A percentile compares a stretch with the other conserved stretches of the same genome.
Evolutionary conservation across 495 filamentous ascomycete species (phyloP).

Genomic region (Pyrenopolyporus hunteri): DNA sequence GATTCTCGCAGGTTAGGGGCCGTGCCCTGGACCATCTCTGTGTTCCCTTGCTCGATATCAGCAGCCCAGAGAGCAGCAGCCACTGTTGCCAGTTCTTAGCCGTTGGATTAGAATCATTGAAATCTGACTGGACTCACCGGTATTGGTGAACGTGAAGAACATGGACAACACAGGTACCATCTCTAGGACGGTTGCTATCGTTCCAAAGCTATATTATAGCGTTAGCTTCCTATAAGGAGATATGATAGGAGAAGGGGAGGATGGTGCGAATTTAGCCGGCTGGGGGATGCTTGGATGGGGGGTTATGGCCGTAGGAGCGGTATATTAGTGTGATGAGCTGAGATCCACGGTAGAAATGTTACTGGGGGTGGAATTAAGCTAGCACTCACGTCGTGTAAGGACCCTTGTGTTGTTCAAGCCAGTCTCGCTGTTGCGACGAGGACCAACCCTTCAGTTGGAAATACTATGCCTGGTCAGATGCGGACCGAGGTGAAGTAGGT

Average conservation of each 20-base stretch:
- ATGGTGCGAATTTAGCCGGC: no score
- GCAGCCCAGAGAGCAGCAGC: slow-evolving; percentile 94
- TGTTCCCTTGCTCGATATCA: slow-evolving; percentile 75
- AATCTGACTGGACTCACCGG: slow-evolving; percentile 53
- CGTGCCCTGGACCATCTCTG: slow-evolving; percentile 54
- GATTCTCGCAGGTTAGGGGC: slow-evolving; percentile 60
- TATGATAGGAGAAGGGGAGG: no score
- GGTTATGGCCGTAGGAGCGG: no score
- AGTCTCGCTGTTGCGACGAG: slow-evolving; percentile 63
- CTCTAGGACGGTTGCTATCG: slow-evolving; percentile 76
- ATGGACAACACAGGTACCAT: slow-evolving; percentile 84
- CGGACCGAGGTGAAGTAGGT: not conserved
- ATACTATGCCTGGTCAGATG: slow-evolving; percentile 57
- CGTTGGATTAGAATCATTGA: not conserved
- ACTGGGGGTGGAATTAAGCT: slow-evolving; percentile 2
- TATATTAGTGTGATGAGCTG: no score
- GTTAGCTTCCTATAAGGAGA: slow-evolving; percentile 5
- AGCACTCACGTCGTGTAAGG: slow-evolving; percentile 76
- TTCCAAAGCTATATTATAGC: slow-evolving; percentile 68
- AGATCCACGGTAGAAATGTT: no score
- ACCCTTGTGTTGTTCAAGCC: slow-evolving; percentile 65
- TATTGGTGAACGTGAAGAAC: slow-evolving; percentile 88
- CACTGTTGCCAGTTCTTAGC: slow-evolving; percentile 49
- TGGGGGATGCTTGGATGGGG: no score
- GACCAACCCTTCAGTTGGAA: slow-evolving; percentile 89